These are phyloP conservation scores for Neurospora hispaniola DNA, from an alignment of 495 filamentous ascomycete genomes.

Conservation along the genomic window DNA sequence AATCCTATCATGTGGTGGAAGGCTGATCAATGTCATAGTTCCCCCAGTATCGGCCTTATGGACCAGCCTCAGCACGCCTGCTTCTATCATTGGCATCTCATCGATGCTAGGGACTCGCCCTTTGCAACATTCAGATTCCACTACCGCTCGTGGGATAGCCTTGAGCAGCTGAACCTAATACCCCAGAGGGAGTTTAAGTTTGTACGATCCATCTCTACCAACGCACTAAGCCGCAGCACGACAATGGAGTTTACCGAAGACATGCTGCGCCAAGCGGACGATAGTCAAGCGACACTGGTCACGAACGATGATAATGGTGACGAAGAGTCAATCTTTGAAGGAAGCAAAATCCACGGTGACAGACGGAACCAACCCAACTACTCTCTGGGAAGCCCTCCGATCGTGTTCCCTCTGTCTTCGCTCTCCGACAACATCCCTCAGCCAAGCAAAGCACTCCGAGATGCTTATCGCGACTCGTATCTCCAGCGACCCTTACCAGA, in stretches of 20 bases:
- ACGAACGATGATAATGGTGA: not conserved
- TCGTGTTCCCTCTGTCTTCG: conserved; percentile 8
- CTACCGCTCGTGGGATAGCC: conserved; percentile 35
- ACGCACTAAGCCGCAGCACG: not conserved
- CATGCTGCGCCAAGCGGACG: not conserved
- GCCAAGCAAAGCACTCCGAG: conserved; percentile 15
- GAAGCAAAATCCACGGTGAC: not conserved
- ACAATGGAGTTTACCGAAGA: not conserved
- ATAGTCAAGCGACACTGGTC: not conserved
- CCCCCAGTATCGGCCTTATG: conserved; percentile 34
- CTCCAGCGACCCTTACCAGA: conserved; percentile 36
- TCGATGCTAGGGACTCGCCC: conserved; percentile 36
- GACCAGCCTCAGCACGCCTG: conserved; percentile 36
- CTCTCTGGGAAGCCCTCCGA: conserved; percentile 22
- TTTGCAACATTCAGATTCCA: conserved; percentile 39
- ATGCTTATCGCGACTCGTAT: conserved; percentile 16
- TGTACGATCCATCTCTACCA: conserved; percentile 5
- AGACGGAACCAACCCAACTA: conserved; percentile 1
- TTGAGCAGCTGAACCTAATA: conserved; percentile 32
- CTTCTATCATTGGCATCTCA: conserved; percentile 36
- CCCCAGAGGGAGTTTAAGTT: conserved; percentile 11
- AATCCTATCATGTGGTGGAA: not conserved
- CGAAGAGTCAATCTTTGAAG: not conserved
- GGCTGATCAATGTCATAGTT: conserved; percentile 16
- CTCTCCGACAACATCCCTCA: conserved; percentile 6